Base-by-base conservation (phyloP, 2,329 filamentous ascomycete species). In the Paracorniculantispora psalliotae region DNA sequence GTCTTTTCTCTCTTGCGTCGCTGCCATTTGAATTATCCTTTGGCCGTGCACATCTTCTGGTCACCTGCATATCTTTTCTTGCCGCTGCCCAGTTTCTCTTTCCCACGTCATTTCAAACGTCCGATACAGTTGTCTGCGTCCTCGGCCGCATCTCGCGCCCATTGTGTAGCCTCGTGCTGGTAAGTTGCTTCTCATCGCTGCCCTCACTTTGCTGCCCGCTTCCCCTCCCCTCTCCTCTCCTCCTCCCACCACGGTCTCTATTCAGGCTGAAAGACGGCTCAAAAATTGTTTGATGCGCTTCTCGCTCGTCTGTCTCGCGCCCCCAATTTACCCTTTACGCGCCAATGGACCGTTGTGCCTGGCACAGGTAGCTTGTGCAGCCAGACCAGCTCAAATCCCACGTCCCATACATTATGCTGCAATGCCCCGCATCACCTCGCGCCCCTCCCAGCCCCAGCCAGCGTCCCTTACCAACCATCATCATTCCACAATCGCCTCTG, bases 361-460 rank as follows among this genome's bases (percentile, higher is more conserved):
- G 13, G 28, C 23, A 35, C 47, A 28, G 26, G 46, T 58, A 51
- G 56, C 56, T 58, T 52, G 25, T 51, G 56, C 56, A 37, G 51
- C 33, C 56, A 44, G 48, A 46, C 39, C 26, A 58, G 56, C 56
- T 58, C 47, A 47, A 44, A 57, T 39, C 35, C 47, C 23, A 57
- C 47, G 33, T 50, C 46, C 54, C 55, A 44, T 51, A 57, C 55
- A 57, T 43, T 57, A 57, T 37, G 55, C 35, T 57, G 46, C 46
- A 57, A 44, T 57, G 56, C 56, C 56, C 56, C 56, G 56, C 56
- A 58, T 58, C 56, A 50, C 55, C 56, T 58, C 48, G 56, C 56
- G 56, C 56, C 56, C 56, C 56, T 58, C 56, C 56, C 56, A 58
- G 39, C 47, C 56, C 56, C 55, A 52, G 56, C 56, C 43, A 57